Conservation (phyloP, 495 filamentous ascomycete species). For the Penicillium simplicissimum region DNA sequence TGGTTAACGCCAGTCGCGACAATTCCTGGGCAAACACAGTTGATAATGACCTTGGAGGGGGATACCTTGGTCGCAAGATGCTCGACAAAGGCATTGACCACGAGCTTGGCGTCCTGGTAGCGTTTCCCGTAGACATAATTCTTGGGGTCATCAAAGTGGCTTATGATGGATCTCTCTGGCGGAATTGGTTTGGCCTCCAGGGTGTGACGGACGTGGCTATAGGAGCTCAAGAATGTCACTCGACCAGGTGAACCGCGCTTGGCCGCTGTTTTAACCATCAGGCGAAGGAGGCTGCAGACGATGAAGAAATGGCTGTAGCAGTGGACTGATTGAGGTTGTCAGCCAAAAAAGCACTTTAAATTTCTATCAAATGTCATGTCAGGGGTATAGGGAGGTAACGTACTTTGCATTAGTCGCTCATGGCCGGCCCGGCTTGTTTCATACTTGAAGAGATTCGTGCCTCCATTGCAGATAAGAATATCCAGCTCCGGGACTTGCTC, state of each 20-base stretch:
- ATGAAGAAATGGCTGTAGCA: constrained; percentile 36
- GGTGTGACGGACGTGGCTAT: constrained; percentile 16
- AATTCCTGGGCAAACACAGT: constrained; percentile 33
- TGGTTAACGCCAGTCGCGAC: constrained; percentile 20
- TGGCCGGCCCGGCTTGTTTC: constrained; percentile 24
- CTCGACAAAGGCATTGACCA: constrained; percentile 26
- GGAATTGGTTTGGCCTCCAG: constrained; percentile 15
- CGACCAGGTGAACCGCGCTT: constrained; percentile 18
- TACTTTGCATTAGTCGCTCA: constrained; percentile 30
- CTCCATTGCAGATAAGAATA: constrained; percentile 26
- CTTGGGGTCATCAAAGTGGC: constrained; percentile 21
- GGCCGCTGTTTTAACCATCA: constrained; percentile 22
- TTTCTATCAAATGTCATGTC: background rate
- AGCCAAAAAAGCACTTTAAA: background rate
- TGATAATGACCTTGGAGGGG: constrained; percentile 25
- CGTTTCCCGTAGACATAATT: constrained; percentile 7
- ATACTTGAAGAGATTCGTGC: constrained; percentile 14
- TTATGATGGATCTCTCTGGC: constrained; percentile 12
- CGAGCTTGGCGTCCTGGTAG: constrained; percentile 32
- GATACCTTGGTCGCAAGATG: constrained; percentile 19
- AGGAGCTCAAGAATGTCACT: constrained; percentile 29
- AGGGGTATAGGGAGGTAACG: background rate
- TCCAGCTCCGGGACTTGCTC: constrained; percentile 17
- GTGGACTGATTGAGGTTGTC: constrained; percentile 23
- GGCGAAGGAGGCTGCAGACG: constrained; percentile 23